A percentile compares a stretch with the other conserved stretches of the same genome.
Conservation (phyloP, 306 rosid species). For the Boehmeria nivea region DNA sequence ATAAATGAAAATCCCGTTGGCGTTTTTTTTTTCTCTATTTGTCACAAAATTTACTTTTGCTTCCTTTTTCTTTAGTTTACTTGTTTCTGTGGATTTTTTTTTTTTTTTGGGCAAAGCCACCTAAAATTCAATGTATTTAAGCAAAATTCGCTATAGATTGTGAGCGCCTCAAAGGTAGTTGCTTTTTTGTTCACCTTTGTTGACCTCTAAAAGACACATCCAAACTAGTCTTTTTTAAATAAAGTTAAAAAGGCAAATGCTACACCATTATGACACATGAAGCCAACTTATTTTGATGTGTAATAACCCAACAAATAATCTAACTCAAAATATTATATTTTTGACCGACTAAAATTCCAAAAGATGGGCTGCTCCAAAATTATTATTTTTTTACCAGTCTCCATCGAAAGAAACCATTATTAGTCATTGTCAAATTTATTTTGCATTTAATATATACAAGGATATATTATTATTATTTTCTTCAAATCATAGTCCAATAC, state of each 20-base stretch:
- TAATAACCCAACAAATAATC: neutral
- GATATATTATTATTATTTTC: neutral
- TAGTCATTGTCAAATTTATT: neutral
- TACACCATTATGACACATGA: neutral
- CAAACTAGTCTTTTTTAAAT: neutral
- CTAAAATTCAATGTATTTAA: neutral
- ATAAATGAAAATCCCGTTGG: too few species aligned
- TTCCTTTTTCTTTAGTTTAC: neutral
- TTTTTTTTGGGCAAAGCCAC: neutral
- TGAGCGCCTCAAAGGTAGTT: neutral
- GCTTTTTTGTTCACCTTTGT: slow-evolving; percentile 7
- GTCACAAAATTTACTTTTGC: neutral
- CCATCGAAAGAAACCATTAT: neutral
- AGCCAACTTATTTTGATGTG: neutral
- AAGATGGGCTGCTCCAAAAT: neutral
- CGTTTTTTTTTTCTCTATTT: too few species aligned
- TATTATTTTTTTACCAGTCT: neutral
- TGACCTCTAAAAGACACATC: slow-evolving; percentile 5
- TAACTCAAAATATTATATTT: neutral
- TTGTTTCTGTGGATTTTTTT: neutral
- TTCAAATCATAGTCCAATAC: slow-evolving; percentile 8
- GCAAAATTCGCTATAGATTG: neutral
- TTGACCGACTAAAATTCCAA: neutral
- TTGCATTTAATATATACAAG: neutral
- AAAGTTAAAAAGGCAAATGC: neutral